A percentile compares a stretch with the other conserved stretches of the same genome.
These are phyloP conservation scores for Helotiales sp. DNA, from an alignment of 2,329 filamentous ascomycete species.

Conservation along the genomic window DNA sequence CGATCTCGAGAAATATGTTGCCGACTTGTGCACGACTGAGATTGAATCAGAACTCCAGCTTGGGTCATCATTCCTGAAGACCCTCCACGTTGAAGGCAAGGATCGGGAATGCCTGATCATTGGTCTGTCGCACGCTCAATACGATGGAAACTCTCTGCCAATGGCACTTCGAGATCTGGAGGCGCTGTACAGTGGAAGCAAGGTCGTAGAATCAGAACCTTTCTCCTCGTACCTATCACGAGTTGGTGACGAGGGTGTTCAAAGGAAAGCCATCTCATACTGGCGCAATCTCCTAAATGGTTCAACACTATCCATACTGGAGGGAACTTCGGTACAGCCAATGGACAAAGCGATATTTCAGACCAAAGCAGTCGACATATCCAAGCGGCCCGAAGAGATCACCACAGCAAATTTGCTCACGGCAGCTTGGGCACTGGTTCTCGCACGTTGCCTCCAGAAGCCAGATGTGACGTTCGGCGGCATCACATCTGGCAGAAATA, in stretches of 20 bases:
- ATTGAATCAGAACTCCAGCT: constrained; percentile 46
- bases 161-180: constrained; percentile 31
- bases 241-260: not conserved
- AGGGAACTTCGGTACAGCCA: constrained; percentile 17
- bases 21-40: constrained; percentile 43
- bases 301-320: constrained; percentile 32
- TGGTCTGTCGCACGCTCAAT: constrained; percentile 60
- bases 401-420: constrained; percentile 50
- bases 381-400: constrained; percentile 44
- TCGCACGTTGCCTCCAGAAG: constrained; percentile 44
- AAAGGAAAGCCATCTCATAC: constrained; percentile 47
- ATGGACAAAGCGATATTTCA: constrained; percentile 43
- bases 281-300: constrained; percentile 51
- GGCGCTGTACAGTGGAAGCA: constrained; percentile 43
- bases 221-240: constrained; percentile 46
- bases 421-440: constrained; percentile 50
- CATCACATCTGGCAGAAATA: constrained; percentile 50
- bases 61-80: constrained; percentile 47
- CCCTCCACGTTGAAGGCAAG: constrained; percentile 35
- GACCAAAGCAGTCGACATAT: constrained; percentile 36
- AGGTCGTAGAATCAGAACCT: constrained; percentile 41
- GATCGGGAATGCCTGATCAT: constrained; percentile 45
- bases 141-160: constrained; percentile 67
- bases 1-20: constrained; percentile 43
- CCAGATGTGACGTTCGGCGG: constrained; percentile 50